A percentile compares a stretch with the other conserved stretches of the same genome.
Evolutionary conservation across 2,329 filamentous ascomycete species (phyloP).

Genomic region (Diplodia mutila): DNA sequence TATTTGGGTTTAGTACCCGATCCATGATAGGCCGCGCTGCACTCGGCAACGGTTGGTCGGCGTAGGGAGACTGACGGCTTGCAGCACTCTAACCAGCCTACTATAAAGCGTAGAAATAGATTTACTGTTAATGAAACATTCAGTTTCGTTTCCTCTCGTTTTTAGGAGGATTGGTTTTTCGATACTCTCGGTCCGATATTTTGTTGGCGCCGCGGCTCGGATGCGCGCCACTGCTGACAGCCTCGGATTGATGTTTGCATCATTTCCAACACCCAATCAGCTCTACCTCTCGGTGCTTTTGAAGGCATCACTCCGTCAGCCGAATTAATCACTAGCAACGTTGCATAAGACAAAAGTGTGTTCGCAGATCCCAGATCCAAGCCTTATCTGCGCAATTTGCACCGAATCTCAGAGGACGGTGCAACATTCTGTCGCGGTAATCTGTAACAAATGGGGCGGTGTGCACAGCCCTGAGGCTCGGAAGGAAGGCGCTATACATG

Average conservation of each 20-base stretch:
- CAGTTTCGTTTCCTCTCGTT: conserved; percentile 7
- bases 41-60: not conserved
- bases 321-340: conserved; percentile 34
- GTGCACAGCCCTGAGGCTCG: no score
- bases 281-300: conserved; percentile 29
- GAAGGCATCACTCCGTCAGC: conserved; percentile 28
- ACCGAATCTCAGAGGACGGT: no score
- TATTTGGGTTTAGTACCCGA: not conserved
- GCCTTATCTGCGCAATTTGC: no score
- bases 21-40: not conserved
- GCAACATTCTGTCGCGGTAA: no score
- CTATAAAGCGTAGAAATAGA: not conserved
- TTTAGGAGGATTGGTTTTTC: not conserved
- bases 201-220: no score
- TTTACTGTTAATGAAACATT: not conserved
- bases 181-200: not conserved
- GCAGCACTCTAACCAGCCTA: not conserved
- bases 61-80: not conserved
- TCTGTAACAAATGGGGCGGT: no score
- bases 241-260: conserved; percentile 27
- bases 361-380: conserved; percentile 24
- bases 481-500: no score
- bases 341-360: conserved; percentile 41
- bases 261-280: conserved; percentile 30
- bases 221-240: no score